phyloP scores from a whole-genome alignment of 2,329 filamentous ascomycete species.

The Beauveria brongniartii region DNA sequence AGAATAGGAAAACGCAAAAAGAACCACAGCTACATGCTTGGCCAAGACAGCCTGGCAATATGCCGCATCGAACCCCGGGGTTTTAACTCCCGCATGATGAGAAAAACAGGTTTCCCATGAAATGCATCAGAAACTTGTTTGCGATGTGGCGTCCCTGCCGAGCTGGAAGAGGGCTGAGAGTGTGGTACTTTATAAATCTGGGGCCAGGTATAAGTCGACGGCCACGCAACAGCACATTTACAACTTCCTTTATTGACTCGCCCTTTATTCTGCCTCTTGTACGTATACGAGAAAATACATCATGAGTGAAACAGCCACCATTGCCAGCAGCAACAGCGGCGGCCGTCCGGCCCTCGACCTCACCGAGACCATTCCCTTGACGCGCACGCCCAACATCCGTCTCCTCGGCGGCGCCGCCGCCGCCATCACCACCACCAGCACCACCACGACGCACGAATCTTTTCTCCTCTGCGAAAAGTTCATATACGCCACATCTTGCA shows the following conservation, averaged over 20 bases:
- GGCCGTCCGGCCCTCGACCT: neutral
- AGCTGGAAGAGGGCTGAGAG: too few species aligned
- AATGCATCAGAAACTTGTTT: too few species aligned
- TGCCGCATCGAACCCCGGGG: too few species aligned
- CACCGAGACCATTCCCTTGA: neutral
- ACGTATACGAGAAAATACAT: neutral
- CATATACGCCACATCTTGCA: neutral
- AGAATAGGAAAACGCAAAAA: neutral
- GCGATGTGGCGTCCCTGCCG: too few species aligned
- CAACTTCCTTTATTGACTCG: neutral
- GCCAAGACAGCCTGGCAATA: neutral
- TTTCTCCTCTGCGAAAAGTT: neutral
- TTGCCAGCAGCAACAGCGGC: neutral
- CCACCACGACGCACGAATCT: neutral
- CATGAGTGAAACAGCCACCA: constrained; percentile 7
- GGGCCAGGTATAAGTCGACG: too few species aligned
- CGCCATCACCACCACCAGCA: neutral
- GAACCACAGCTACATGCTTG: neutral
- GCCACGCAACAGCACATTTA: too few species aligned
- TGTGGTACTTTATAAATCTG: too few species aligned
- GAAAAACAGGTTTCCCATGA: too few species aligned
- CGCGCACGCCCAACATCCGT: neutral
- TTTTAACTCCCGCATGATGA: neutral
- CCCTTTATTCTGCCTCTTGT: neutral
- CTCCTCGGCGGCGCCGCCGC: neutral